Conservation (phyloP, 1,284 basidiomycete genomes). For the Trichosporon sp. region DNA sequence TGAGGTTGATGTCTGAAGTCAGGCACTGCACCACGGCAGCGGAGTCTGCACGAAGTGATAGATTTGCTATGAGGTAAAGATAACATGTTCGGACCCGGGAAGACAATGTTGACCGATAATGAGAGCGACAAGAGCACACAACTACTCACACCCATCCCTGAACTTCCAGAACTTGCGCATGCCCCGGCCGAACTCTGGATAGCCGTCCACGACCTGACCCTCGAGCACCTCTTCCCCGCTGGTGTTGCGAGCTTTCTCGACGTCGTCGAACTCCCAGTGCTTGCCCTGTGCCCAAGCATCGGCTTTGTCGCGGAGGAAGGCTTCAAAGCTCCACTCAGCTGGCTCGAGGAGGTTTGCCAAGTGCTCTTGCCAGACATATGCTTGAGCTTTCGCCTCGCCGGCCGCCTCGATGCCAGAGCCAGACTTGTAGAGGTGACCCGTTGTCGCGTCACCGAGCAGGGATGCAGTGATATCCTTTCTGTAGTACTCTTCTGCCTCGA, state of each 20-base stretch:
- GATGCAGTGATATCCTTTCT: constrained; percentile 53
- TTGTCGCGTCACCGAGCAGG: constrained; percentile 45
- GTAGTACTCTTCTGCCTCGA: constrained; percentile 58
- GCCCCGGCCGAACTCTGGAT: constrained; percentile 55
- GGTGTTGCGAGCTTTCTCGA: constrained; percentile 63
- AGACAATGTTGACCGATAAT: too few species aligned
- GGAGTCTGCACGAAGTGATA: not conserved
- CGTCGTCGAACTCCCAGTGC: constrained; percentile 55
- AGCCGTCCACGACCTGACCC: constrained; percentile 27
- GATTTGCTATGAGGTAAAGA: too few species aligned
- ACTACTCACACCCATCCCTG: constrained; percentile 51
- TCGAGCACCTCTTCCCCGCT: constrained; percentile 23
- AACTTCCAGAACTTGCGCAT: constrained; percentile 59
- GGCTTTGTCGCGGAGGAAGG: constrained; percentile 36
- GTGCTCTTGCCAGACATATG: constrained; percentile 63
- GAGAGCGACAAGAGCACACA: not conserved
- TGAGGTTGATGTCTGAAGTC: constrained; percentile 56
- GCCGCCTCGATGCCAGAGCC: constrained; percentile 7
- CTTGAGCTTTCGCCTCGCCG: constrained; percentile 50
- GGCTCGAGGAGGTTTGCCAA: constrained; percentile 55
- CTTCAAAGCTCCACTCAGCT: constrained; percentile 58
- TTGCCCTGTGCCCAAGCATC: constrained; percentile 30
- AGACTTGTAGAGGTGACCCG: constrained; percentile 23
- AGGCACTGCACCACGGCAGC: not conserved
- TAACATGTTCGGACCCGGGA: too few species aligned